Evolutionary conservation across 2,329 filamentous ascomycete genomes (phyloP).

Genomic region (Nothophoma quercina): DNA sequence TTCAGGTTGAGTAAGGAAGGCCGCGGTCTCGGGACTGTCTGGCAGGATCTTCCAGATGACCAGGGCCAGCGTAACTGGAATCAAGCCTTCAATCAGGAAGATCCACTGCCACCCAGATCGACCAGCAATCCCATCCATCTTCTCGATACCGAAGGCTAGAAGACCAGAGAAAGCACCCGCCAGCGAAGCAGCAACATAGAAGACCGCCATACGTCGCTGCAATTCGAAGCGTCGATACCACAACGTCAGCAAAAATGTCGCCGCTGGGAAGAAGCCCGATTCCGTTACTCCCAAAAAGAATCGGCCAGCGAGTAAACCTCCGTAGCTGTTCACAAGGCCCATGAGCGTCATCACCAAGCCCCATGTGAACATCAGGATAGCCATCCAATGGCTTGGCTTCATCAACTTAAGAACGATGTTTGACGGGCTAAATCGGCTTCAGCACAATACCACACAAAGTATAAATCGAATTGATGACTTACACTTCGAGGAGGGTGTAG

Average conservation of each 20-base stretch:
- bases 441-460: no score
- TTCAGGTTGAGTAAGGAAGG: conserved; percentile 45
- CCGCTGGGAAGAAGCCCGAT: conserved; percentile 70
- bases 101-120: conserved; percentile 48
- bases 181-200: conserved; percentile 45
- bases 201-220: conserved; percentile 46
- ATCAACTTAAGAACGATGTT: conserved; percentile 55
- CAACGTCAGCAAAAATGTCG: conserved; percentile 55
- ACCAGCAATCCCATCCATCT: conserved; percentile 41
- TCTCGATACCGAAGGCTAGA: conserved; percentile 44
- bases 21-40: conserved; percentile 55
- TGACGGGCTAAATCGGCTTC: no score
- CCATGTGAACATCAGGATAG: conserved; percentile 51
- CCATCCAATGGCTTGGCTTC: conserved; percentile 51
- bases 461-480: no score
- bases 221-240: conserved; percentile 49
- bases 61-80: conserved; percentile 50
- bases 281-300: conserved; percentile 53
- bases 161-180: conserved; percentile 48
- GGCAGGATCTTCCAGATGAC: conserved; percentile 62
- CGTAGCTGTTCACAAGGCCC: conserved; percentile 58
- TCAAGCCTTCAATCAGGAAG: conserved; percentile 39
- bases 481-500: conserved; percentile 50
- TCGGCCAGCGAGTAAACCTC: conserved; percentile 57
- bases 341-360: conserved; percentile 51